Evolutionary conservation across 495 filamentous ascomycete genomes (phyloP), one percentile per base, ranked within the genome.

Genomic region (Aspergillus kassunensis): DNA sequence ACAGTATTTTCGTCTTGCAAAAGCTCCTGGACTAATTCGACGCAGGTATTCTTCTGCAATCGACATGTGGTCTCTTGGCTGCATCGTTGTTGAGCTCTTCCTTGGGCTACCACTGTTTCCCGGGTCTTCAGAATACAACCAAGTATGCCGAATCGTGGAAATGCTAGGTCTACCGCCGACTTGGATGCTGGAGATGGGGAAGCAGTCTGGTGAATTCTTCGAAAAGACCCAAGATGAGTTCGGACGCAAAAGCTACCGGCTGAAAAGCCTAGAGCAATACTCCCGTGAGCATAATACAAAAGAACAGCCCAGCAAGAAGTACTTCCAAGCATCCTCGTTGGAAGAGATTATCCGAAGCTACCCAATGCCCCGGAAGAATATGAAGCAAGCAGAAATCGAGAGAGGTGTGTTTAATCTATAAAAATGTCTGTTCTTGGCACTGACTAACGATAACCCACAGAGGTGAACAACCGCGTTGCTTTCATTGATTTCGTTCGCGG

Each of bases 401-500:
- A 77, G 93, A 87, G 95, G 95, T 97, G 76, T 55, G 83, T 66
- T 24, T 31, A 46, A 41, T 49, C 16, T 23, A 25, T 39, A n/a
- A 8, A 18, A 31, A 35, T 16, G 37, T 3, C 11, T 10, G 40
- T 15, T 8, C 9, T 21, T 9, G 11, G 19, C 43, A 51, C 64
- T 75, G 58, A 78, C 49, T 31, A 33, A 11, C n/a, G n/a, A n/a
- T n/a, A 37, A 25, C 37, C 1, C 33, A 20, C 61, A 99, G 95
- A 99, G 82, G 90, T 99, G 81, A 93, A 91, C 61, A 99, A 97
- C 62, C 86, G 95, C 44, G 81, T 92, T 47, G 89, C 95, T n/a
- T 99, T 99, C 62, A 99, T 97, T 59, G 95, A 99, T 66, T 99
- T 99, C 54, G 93, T 97, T n/a, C 86, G 92, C 56, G 95, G 95